phyloP scores from a whole-genome alignment of 805 yeast species.

The Candida chauliodis region DNA sequence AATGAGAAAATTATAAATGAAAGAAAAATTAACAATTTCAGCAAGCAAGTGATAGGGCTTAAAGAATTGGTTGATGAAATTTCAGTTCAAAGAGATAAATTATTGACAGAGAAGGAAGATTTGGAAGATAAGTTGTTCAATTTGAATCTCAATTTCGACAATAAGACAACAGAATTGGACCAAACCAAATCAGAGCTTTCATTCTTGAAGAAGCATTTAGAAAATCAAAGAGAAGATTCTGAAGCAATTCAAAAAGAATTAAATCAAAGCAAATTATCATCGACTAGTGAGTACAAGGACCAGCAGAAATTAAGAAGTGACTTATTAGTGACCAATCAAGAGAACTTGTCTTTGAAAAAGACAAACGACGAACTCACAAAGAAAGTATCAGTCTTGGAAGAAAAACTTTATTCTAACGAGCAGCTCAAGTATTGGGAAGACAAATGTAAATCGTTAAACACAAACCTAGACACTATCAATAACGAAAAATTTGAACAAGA shows the following conservation, averaged over 20 bases:
- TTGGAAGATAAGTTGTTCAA: conserved; percentile 28
- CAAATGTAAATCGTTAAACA: conserved; percentile 52
- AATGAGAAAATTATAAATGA: conserved; percentile 34
- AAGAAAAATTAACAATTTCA: conserved; percentile 30
- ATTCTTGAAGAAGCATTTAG: conserved; percentile 33
- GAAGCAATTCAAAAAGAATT: conserved; percentile 32
- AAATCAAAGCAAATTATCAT: conserved; percentile 25
- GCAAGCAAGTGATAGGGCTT: conserved; percentile 53
- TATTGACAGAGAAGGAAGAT: conserved; percentile 38
- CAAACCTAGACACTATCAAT: conserved; percentile 44
- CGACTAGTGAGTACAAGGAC: conserved; percentile 27
- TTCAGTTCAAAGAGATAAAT: conserved; percentile 56
- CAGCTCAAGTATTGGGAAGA: conserved; percentile 61
- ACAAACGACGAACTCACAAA: conserved; percentile 48
- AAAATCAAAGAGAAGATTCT: conserved; percentile 30
- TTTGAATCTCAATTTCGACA: conserved; percentile 25
- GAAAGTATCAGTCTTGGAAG: conserved; percentile 46
- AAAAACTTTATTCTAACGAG: conserved; percentile 44
- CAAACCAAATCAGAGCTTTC: conserved; percentile 24
- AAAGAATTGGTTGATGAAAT: conserved; percentile 60
- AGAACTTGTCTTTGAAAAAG: conserved; percentile 60
- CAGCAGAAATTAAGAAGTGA: conserved; percentile 44
- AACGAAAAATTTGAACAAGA: conserved; percentile 49
- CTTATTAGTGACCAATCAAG: conserved; percentile 57
- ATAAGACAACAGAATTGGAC: conserved; percentile 18